phyloP scores from a whole-genome alignment of 257 asterid species.

The Lavandula angustifolia region DNA sequence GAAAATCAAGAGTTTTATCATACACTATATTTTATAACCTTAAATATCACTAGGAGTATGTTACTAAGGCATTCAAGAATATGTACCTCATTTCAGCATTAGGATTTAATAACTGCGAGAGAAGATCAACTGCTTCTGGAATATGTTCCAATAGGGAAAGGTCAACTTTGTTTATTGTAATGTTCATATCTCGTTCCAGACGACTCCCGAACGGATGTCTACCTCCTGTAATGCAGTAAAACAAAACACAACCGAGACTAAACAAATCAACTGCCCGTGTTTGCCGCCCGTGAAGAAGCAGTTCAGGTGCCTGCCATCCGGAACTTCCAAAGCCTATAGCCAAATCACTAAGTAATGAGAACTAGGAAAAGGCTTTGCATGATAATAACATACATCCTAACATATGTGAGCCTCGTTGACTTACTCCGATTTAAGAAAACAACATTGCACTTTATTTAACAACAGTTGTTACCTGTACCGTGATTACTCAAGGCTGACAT shows the following conservation, averaged over 20 bases:
- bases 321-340: slow-evolving; percentile 86
- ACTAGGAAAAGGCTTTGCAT: slow-evolving; percentile 8
- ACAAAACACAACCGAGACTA: slow-evolving; percentile 84
- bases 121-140: slow-evolving; percentile 87
- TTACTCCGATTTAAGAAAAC: too few species aligned
- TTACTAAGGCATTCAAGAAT: slow-evolving; percentile 1
- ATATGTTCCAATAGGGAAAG: slow-evolving; percentile 79
- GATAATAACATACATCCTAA: slow-evolving; percentile 11
- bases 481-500: slow-evolving; percentile 79
- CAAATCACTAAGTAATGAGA: slow-evolving; percentile 14
- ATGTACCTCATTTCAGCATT: slow-evolving; percentile 69
- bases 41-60: background rate
- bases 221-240: slow-evolving; percentile 87
- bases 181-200: slow-evolving; percentile 88
- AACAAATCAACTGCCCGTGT: slow-evolving; percentile 91
- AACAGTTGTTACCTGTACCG: slow-evolving; percentile 64
- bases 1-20: background rate
- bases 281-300: slow-evolving; percentile 90
- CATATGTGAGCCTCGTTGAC: slow-evolving; percentile 5
- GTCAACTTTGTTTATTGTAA: slow-evolving; percentile 63
- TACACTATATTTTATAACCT: background rate
- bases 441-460: too few species aligned
- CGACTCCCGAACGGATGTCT: slow-evolving; percentile 86
- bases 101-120: slow-evolving; percentile 63
- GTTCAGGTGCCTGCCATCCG: slow-evolving; percentile 99